Evolutionary conservation across 768 basidiomycete genomes (phyloP), one percentile per base, ranked within the genome.

Genomic region (Exidia glandulosa): DNA sequence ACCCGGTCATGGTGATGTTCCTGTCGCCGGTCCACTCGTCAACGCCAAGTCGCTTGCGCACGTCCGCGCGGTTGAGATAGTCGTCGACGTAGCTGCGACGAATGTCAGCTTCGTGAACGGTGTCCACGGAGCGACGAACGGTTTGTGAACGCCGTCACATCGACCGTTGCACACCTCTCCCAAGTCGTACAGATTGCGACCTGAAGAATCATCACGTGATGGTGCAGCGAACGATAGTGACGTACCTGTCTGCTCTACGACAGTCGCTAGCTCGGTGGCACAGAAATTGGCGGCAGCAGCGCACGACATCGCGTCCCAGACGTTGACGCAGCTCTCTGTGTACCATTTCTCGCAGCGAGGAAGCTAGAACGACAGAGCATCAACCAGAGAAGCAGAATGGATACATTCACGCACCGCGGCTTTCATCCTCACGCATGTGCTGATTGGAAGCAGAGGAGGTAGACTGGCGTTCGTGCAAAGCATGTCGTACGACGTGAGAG

Each of bases 401-500:
- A 50, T 10, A 13, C 27, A 19, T 10, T 12, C 12, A 37, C 36
- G 36, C 27, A 54, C 50, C 27, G 30, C 50, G 10, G 50, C 25
- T 29, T 54, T 54, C 50, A 54, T 54, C 25, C 50, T 23, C 30
- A 54, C 50, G 19, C 50, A 31, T 7, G 36, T 36, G n/a, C 31
- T 58, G 30, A 58, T 47, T 50, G 58, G 60, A 27, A 55, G 29
- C 14, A 63, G 60, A 19, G 57, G 61, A 34, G 47, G 30, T 2
- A 33, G 67, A 12, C 81, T 80, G 0, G 79, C 76, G 30, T 74
- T 68, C 3, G 80, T 79, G 66, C 87, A 88, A 25, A 74, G 72
- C 70, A 86, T 78, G 58, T 84, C 80, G 60, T 80, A 72, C 60
- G 77, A 79, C 2, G 78, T 74, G 3, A 73, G 64, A 2, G 62